phyloP scores from a whole-genome alignment of 805 yeast species.

The Hemisphaericaspora nanyangensis region DNA sequence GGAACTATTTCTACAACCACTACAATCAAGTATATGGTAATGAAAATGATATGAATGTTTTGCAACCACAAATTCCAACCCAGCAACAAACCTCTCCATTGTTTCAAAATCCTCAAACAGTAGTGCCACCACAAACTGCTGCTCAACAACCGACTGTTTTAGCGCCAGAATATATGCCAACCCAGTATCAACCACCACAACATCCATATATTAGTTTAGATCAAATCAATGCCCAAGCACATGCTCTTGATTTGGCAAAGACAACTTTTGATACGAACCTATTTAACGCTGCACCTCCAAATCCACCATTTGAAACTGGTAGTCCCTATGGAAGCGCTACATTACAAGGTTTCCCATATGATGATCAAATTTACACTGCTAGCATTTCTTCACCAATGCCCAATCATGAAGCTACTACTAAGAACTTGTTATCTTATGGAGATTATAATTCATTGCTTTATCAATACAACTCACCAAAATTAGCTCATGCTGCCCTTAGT shows the following conservation, averaged over 20 bases:
- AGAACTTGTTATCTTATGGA: slow-evolving; percentile 1
- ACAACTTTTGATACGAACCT: slow-evolving; percentile 1
- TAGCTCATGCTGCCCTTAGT: slow-evolving; percentile 3
- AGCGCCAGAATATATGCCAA: slow-evolving; percentile 4
- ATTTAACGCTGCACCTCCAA: slow-evolving; percentile 3
- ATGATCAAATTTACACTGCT: slow-evolving; percentile 14
- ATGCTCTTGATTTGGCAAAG: background rate
- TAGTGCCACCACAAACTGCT: background rate
- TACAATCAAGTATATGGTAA: slow-evolving; percentile 13
- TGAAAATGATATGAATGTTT: background rate
- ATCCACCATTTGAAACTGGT: background rate
- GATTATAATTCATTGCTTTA: slow-evolving; percentile 7
- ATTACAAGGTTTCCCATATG: slow-evolving; percentile 17
- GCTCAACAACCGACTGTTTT: background rate
- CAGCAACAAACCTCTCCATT: slow-evolving; percentile 1
- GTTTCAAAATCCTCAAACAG: slow-evolving; percentile 1
- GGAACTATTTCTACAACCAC: slow-evolving; percentile 8
- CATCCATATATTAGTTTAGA: slow-evolving; percentile 10
- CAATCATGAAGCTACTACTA: background rate
- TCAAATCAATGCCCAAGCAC: slow-evolving; percentile 10
- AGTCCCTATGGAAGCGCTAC: slow-evolving; percentile 1
- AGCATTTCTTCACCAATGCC: slow-evolving; percentile 7
- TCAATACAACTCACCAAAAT: slow-evolving; percentile 5
- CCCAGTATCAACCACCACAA: slow-evolving; percentile 3
- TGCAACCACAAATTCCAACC: background rate